Evolutionary conservation across 768 basidiomycete species (phyloP), one percentile per base, ranked within the genome.

Genomic region (Terana coerulea): DNA sequence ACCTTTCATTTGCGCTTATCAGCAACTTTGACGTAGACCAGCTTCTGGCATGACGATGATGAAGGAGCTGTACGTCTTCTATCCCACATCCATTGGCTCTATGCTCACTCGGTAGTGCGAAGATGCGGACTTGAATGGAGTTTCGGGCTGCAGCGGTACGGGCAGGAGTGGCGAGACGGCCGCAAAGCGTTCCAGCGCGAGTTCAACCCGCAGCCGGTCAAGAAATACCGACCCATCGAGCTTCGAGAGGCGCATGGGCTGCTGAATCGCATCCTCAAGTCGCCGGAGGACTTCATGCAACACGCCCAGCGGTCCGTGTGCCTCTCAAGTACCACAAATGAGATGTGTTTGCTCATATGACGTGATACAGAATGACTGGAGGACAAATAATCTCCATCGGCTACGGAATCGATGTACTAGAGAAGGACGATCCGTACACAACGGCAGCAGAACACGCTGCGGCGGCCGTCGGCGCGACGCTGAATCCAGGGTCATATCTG

Each of bases 391-490:
- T 67, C 50, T 62, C 57, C 17, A 59, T 69, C 14, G 69, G 69
- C 1, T 67, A 74, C 43, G 75, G 74, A 2, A 62, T 72, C 17
- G 56, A 65, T 10, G 66, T 70, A 14, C 31, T 61, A 45, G 55
- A 59, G 3, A 53, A 60, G 1, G 39, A 61, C 22, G 74, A 75
- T 54, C 68, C 67, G 0, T 65, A 68, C 22, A 58, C 72, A 12
- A 41, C 62, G 22, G 45, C 60, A 28, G 64, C 64, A 7, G 59
- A 70, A 33, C 51, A 53, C 15, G 63, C 61, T 1, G 55, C 64
- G 30, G 34, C 48, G 0, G 52, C 51, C 15, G 40, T 70, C 4
- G 22, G 59, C 10, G 36, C 12, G 10, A 19, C 37, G 12, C 8
- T 37, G 10, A 19, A 6, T 12, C 48, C 48, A 4, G 48, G 48